A percentile compares a stretch with the other conserved stretches of the same genome.
Evolutionary conservation across 805 yeast species (phyloP).

Genomic region (Myxozyma melibiosi): DNA sequence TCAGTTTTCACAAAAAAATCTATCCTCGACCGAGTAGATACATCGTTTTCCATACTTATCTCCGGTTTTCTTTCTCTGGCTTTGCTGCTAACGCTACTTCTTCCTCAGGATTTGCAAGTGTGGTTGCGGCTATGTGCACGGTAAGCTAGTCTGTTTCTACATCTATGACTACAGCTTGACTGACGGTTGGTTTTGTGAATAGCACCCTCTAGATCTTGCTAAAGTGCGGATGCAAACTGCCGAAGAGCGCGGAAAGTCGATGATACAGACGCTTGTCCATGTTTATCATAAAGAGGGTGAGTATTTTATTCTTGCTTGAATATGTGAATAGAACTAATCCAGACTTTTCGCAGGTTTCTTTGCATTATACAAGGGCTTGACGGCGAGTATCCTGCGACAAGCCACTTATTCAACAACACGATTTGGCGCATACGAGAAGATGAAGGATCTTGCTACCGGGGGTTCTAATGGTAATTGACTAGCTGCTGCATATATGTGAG

Average conservation of each 20-base stretch:
- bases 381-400: constrained; percentile 81
- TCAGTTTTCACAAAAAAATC: constrained; percentile 9
- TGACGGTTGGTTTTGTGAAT: not conserved
- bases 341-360: constrained; percentile 40
- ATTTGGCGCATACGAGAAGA: constrained; percentile 80
- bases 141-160: constrained; percentile 6
- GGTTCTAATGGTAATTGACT: constrained; percentile 34
- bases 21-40: no score
- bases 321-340: not conserved
- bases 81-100: no score
- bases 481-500: no score
- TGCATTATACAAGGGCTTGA: constrained; percentile 77
- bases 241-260: constrained; percentile 60
- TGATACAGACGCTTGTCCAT: constrained; percentile 61
- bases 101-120: constrained; percentile 43
- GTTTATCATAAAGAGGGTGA: constrained; percentile 65
- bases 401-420: constrained; percentile 86
- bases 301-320: not conserved
- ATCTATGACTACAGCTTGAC: not conserved
- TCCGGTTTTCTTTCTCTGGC: not conserved
- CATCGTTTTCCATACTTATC: no score
- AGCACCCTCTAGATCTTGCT: constrained; percentile 82
- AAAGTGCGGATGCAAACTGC: constrained; percentile 87
- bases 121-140: constrained; percentile 46
- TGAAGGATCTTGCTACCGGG: constrained; percentile 53